A percentile compares a stretch with the other conserved stretches of the same genome.
Evolutionary conservation across 768 basidiomycete genomes (phyloP).

Genomic region (Hericium rajendrae): DNA sequence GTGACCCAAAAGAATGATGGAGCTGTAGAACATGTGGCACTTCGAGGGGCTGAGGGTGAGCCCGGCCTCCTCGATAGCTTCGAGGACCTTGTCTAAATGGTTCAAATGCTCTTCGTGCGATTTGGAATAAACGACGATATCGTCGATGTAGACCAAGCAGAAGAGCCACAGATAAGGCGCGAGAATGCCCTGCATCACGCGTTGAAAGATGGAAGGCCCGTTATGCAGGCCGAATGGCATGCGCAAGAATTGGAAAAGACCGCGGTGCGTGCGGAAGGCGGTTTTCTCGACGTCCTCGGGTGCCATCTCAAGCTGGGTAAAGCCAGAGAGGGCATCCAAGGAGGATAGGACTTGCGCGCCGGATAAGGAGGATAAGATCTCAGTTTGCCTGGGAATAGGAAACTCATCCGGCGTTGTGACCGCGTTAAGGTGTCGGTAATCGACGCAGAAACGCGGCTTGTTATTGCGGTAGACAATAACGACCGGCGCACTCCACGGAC

Average conservation of each 20-base stretch:
- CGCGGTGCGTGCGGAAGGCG: no score
- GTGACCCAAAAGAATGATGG: slow-evolving; percentile 15
- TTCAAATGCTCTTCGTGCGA: slow-evolving; percentile 3
- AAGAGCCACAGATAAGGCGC: not conserved
- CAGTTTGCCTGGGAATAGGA: slow-evolving; percentile 19
- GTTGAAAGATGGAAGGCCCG: slow-evolving; percentile 29
- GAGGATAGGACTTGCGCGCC: slow-evolving; percentile 12
- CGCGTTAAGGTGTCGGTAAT: slow-evolving; percentile 4
- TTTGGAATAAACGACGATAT: slow-evolving; percentile 8
- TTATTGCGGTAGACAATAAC: slow-evolving; percentile 14
- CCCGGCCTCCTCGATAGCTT: slow-evolving; percentile 14
- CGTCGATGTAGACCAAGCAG: slow-evolving; percentile 9
- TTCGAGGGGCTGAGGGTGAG: slow-evolving; percentile 20
- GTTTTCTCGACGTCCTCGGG: no score
- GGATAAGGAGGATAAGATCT: slow-evolving; percentile 12
- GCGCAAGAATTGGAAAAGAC: slow-evolving; percentile 23
- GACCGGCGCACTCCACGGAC: slow-evolving; percentile 4
- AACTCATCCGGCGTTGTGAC: slow-evolving; percentile 17
- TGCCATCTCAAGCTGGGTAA: no score
- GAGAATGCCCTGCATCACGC: slow-evolving; percentile 26
- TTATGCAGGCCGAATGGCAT: slow-evolving; percentile 29
- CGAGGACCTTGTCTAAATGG: slow-evolving; percentile 23
- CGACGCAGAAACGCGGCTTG: slow-evolving; percentile 10
- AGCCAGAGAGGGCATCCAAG: no score
- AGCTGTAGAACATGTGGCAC: slow-evolving; percentile 18